A percentile compares a stretch with the other conserved stretches of the same genome.
phyloP scores from a whole-genome alignment of 78 protist genomes.

The Polysphondylium violaceum region DNA sequence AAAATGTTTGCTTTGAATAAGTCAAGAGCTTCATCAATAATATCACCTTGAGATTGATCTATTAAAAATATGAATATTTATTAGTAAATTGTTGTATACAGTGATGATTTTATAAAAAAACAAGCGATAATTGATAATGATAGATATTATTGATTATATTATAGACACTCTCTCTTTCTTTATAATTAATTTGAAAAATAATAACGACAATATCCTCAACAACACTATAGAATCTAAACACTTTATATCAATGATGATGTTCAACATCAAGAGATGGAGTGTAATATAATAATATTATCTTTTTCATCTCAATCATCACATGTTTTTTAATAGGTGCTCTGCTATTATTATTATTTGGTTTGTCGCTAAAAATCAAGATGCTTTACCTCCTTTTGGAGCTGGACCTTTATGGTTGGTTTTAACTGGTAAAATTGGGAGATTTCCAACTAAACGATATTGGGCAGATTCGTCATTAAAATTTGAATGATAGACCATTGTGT shows the following conservation, averaged over 20 bases:
- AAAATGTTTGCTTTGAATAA: slow-evolving; percentile 95
- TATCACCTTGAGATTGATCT: slow-evolving; percentile 71
- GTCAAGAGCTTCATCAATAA: slow-evolving; percentile 94
- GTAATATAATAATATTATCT: background rate
- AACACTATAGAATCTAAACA: too few species aligned
- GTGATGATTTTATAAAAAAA: background rate
- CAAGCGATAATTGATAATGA: background rate
- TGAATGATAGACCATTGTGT: slow-evolving; percentile 78
- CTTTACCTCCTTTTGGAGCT: slow-evolving; percentile 81
- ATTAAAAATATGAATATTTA: background rate
- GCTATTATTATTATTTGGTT: background rate
- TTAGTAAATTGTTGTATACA: background rate
- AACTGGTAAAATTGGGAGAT: slow-evolving; percentile 79
- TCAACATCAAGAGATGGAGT: too few species aligned
- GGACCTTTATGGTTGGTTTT: slow-evolving; percentile 85
- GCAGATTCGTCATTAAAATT: slow-evolving; percentile 55
- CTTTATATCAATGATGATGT: too few species aligned
- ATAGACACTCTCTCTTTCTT: background rate
- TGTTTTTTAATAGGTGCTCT: background rate
- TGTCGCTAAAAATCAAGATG: background rate
- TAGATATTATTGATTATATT: background rate
- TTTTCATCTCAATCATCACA: background rate
- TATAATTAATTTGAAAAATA: background rate
- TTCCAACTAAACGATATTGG: slow-evolving; percentile 55
- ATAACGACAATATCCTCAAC: background rate